Conservation (phyloP, 2,329 filamentous ascomycete genomes). For the Magnaporthiopsis incrustans region DNA sequence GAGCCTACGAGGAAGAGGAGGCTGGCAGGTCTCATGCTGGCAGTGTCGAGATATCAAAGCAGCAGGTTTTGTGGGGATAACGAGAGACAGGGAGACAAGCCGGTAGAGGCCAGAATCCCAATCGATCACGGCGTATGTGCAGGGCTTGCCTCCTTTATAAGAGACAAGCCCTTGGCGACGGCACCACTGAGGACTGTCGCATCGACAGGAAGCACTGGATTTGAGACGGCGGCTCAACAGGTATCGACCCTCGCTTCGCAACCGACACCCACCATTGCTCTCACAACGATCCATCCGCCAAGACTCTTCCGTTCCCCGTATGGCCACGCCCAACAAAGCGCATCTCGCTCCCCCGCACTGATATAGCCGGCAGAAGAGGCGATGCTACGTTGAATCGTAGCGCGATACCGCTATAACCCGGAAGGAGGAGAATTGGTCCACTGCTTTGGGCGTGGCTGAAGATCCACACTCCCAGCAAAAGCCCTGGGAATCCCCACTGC, state of each 20-base stretch:
- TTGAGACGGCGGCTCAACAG: background rate
- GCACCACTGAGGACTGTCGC: background rate
- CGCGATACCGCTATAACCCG: background rate
- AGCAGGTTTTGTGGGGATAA: background rate
- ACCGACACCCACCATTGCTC: background rate
- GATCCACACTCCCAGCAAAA: too few species aligned
- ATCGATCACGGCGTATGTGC: background rate
- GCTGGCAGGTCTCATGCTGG: conserved; percentile 3
- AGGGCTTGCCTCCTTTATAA: background rate
- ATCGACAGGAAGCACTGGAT: background rate
- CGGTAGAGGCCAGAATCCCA: background rate
- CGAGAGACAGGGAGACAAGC: background rate
- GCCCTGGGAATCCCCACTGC: too few species aligned
- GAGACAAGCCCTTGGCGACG: background rate
- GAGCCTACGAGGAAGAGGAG: background rate
- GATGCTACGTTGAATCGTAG: background rate
- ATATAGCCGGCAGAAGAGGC: background rate
- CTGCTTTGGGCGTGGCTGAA: too few species aligned
- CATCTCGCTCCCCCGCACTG: background rate
- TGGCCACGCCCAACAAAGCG: background rate
- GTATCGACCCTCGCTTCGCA: background rate
- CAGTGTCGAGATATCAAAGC: background rate
- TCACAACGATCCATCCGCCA: background rate
- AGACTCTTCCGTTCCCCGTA: background rate
- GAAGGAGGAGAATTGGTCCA: too few species aligned